phyloP scores from a whole-genome alignment of 345 rosid genomes.

The Aegle marmelos region DNA sequence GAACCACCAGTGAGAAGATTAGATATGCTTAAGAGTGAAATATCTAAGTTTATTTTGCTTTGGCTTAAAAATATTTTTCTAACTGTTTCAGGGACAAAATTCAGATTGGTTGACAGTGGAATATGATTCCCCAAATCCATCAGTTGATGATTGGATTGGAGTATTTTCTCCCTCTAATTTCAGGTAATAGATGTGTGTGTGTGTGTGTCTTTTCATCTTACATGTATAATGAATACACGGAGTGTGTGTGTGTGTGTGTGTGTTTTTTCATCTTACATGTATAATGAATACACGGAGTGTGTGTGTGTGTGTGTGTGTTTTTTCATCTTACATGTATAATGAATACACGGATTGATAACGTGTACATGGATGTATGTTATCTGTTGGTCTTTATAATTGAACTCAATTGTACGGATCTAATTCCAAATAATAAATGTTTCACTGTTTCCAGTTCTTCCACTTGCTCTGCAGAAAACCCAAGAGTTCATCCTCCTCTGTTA shows the following conservation, averaged over 20 bases:
- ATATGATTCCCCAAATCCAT: conserved; percentile 46
- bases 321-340: too few species aligned
- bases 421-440: neutral
- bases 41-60: neutral
- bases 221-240: too few species aligned
- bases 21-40: neutral
- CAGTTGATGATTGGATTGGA: conserved; percentile 72
- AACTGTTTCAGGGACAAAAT: conserved; percentile 46
- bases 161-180: conserved; percentile 77
- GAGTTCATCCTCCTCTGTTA: conserved; percentile 42
- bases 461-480: conserved; percentile 43
- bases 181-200: conserved; percentile 46
- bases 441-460: conserved; percentile 47
- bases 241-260: too few species aligned
- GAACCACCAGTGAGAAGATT: neutral
- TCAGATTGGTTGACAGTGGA: conserved; percentile 52
- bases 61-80: neutral
- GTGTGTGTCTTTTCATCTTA: neutral
- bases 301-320: too few species aligned
- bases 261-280: neutral
- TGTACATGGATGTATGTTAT: neutral
- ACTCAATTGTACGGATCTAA: conserved; percentile 3
- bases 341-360: neutral
- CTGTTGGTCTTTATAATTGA: neutral
- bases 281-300: too few species aligned